Evolutionary conservation across 768 basidiomycete genomes (phyloP).

Genomic region (Boletus barrowsii): DNA sequence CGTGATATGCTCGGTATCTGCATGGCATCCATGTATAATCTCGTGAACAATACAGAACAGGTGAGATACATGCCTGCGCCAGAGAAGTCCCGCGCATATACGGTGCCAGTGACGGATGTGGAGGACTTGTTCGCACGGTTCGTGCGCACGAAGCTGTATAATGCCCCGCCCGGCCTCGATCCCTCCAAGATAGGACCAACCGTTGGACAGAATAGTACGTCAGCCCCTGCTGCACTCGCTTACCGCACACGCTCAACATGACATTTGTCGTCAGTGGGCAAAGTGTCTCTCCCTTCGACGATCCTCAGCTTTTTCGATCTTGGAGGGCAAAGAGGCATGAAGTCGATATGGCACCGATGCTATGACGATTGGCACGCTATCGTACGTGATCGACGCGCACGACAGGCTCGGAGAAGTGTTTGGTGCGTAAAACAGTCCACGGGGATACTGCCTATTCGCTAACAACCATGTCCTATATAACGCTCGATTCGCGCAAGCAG

Average conservation of each 20-base stretch:
- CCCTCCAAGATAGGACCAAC: slow-evolving; percentile 95
- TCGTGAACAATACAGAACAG: no score
- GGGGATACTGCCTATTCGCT: neutral
- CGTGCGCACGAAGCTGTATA: no score
- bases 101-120: no score
- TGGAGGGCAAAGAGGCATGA: slow-evolving; percentile 90
- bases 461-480: neutral
- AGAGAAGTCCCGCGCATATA: no score
- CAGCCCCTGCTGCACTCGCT: neutral
- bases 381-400: slow-evolving; percentile 91
- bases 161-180: slow-evolving; percentile 78
- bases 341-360: slow-evolving; percentile 92
- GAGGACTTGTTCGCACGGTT: no score
- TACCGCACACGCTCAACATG: neutral
- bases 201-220: slow-evolving; percentile 94
- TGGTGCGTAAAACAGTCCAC: slow-evolving; percentile 51
- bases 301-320: slow-evolving; percentile 97
- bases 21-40: no score
- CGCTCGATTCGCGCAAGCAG: slow-evolving; percentile 33
- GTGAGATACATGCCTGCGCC: no score
- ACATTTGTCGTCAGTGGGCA: slow-evolving; percentile 60
- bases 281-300: slow-evolving; percentile 88
- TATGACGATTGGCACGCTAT: slow-evolving; percentile 98
- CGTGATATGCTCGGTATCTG: no score
- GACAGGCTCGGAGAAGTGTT: slow-evolving; percentile 92